Conservation (phyloP, 768 basidiomycete genomes). For the Rhodotorula diobovata region DNA sequence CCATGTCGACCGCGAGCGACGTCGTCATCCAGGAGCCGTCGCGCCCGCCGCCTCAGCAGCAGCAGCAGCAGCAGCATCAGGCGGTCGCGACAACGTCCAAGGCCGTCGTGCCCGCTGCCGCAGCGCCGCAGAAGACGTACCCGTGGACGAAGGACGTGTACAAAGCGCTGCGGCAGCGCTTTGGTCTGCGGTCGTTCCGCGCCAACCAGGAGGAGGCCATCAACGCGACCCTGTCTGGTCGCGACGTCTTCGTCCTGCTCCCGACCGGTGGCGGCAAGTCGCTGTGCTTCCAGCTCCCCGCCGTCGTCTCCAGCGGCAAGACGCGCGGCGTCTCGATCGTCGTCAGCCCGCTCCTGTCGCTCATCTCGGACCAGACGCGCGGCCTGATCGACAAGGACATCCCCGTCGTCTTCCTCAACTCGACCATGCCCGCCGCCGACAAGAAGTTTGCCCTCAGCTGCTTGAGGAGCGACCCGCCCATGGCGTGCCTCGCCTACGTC, state of each 20-base stretch:
- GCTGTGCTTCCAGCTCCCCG: slow-evolving; percentile 66
- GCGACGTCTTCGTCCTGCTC: slow-evolving; percentile 90
- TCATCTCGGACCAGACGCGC: slow-evolving; percentile 85
- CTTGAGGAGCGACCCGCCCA: slow-evolving; percentile 43
- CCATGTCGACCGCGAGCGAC: slow-evolving; percentile 12
- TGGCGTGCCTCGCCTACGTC: slow-evolving; percentile 71
- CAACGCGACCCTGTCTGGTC: slow-evolving; percentile 67
- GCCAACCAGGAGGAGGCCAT: slow-evolving; percentile 82
- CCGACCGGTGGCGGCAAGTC: slow-evolving; percentile 60
- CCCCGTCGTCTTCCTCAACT: slow-evolving; percentile 65
- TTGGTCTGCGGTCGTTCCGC: slow-evolving; percentile 67
- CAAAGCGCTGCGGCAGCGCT: slow-evolving; percentile 57
- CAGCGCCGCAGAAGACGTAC: slow-evolving; percentile 1
- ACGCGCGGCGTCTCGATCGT: slow-evolving; percentile 83
- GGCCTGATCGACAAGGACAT: slow-evolving; percentile 63
- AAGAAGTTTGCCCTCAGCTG: slow-evolving; percentile 45
- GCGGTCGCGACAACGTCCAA: not conserved
- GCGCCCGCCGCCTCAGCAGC: no score
- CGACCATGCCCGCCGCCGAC: slow-evolving; percentile 48
- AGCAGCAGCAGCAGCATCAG: no score
- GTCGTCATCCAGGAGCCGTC: slow-evolving; percentile 6
- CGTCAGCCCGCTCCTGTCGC: slow-evolving; percentile 76
- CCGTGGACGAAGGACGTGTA: slow-evolving; percentile 54
- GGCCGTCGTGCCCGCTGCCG: not conserved
- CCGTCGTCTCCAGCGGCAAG: slow-evolving; percentile 65